Conservation (phyloP, 257 asterid species). For the Solanum lycopersicoides region DNA sequence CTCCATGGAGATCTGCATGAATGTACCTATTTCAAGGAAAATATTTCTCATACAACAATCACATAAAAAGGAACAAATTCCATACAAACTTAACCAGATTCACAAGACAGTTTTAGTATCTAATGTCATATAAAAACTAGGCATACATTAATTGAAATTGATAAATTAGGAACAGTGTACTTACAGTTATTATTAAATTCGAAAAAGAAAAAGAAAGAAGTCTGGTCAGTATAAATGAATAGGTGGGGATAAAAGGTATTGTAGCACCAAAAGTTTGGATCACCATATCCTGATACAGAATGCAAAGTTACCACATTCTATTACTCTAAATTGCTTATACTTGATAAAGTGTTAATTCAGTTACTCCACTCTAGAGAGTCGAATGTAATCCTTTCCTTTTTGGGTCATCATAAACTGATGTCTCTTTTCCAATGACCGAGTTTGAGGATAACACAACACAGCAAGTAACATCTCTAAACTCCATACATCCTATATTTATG, state of each 20-base stretch:
- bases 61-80: constrained; percentile 1
- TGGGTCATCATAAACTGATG: background rate
- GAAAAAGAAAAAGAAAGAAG: background rate
- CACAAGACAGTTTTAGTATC: background rate
- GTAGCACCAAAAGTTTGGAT: background rate
- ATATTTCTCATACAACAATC: constrained; percentile 5
- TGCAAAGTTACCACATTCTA: background rate
- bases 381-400: background rate
- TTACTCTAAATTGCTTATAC: background rate
- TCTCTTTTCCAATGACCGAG: background rate
- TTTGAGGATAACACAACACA: background rate
- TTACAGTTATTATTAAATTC: background rate
- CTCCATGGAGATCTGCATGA: constrained; percentile 98
- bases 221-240: background rate
- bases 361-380: background rate
- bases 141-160: background rate
- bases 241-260: background rate
- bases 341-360: background rate
- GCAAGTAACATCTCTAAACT: background rate
- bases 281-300: background rate
- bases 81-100: background rate
- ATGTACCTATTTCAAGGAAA: constrained; percentile 53
- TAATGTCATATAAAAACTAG: background rate
- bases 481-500: background rate
- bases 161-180: background rate